Percentiles rank a stretch among this genome's conserved stretches.
These are phyloP conservation scores for Exobasidium cylindrosporum DNA, from an alignment of 1,284 basidiomycete species.

Conservation along the genomic window DNA sequence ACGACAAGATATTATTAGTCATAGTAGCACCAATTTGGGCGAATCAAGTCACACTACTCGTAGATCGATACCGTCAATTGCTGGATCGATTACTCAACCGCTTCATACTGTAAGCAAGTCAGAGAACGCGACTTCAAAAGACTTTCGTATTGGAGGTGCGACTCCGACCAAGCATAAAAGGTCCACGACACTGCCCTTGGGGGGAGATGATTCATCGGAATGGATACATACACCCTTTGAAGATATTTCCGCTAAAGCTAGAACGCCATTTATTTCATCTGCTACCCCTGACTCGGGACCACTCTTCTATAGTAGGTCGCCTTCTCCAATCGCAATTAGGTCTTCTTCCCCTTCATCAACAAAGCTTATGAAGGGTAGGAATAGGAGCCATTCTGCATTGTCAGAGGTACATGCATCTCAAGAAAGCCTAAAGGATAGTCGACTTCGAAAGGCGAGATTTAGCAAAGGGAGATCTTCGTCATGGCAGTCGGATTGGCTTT, in stretches of 20 bases:
- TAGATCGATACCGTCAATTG: too few relatives aligned
- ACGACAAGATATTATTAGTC: slow-evolving; percentile 17
- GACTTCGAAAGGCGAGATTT: slow-evolving; percentile 26
- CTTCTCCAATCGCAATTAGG: background rate
- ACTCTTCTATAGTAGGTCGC: background rate
- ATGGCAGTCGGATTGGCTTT: slow-evolving; percentile 26
- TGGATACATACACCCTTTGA: background rate
- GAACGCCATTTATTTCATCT: background rate
- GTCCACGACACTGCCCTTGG: background rate
- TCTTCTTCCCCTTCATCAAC: background rate
- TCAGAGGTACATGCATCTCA: background rate
- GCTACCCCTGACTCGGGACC: background rate
- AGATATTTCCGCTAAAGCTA: too few relatives aligned
- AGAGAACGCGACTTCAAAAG: too few relatives aligned
- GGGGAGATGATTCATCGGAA: too few relatives aligned
- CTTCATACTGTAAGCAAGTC: too few relatives aligned
- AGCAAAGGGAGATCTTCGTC: slow-evolving; percentile 25
- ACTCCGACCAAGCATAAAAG: background rate
- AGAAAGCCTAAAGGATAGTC: slow-evolving; percentile 23
- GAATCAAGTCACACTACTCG: too few relatives aligned
- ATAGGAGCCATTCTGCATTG: background rate
- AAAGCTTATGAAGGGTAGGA: background rate
- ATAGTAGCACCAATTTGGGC: slow-evolving; percentile 12
- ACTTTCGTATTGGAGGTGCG: background rate
- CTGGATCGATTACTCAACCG: too few relatives aligned